phyloP scores from a whole-genome alignment of 164 flowering plant genomes.

The Vitis cinerea region DNA sequence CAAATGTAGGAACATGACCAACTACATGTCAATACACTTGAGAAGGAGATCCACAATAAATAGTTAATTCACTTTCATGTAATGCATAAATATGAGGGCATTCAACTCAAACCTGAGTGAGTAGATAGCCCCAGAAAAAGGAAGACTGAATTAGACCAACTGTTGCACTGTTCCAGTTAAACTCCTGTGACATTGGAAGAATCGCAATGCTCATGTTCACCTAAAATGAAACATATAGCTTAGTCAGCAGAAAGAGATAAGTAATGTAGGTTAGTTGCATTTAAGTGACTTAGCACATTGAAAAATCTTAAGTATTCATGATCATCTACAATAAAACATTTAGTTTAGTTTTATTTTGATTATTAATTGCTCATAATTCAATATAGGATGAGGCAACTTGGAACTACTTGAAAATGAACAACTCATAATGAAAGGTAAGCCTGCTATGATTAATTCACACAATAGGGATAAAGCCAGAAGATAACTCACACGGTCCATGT shows the following conservation, averaged over 20 bases:
- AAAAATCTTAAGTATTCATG: too few relatives aligned
- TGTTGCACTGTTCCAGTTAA: conserved; percentile 95
- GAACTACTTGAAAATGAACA: neutral
- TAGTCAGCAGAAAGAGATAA: neutral
- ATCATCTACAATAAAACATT: neutral
- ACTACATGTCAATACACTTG: conserved; percentile 1
- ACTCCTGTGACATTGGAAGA: conserved; percentile 94
- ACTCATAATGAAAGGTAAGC: neutral
- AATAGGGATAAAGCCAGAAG: neutral
- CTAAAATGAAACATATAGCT: conserved; percentile 28
- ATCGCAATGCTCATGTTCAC: conserved; percentile 96
- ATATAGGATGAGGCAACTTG: too few relatives aligned
- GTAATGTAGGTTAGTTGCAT: too few relatives aligned
- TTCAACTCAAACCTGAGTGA: conserved; percentile 73
- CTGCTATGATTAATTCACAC: too few relatives aligned
- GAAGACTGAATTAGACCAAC: conserved; percentile 98
- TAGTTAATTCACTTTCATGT: neutral
- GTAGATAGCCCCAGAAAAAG: conserved; percentile 96
- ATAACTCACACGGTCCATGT: conserved; percentile 91
- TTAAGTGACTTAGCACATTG: too few relatives aligned
- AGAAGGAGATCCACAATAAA: neutral
- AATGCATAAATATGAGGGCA: neutral
- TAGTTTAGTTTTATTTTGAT: neutral
- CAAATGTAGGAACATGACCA: neutral
- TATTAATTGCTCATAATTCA: too few relatives aligned